Percentiles rank a stretch among this genome's conserved stretches.
These are phyloP conservation scores for Cladophialophora immunda DNA, from an alignment of 2,329 filamentous ascomycete species.

Conservation along the genomic window DNA sequence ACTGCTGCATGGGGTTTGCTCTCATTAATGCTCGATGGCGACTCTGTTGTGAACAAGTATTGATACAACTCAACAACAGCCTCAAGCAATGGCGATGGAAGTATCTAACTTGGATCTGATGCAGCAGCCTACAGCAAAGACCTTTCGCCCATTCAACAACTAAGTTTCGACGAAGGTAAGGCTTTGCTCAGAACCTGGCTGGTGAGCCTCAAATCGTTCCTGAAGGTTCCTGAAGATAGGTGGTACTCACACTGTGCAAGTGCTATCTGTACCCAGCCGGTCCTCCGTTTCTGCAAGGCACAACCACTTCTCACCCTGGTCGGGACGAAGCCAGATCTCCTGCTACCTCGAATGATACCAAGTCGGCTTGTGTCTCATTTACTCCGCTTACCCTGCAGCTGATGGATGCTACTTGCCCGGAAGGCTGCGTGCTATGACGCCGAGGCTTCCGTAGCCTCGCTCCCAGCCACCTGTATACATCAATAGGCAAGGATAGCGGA, in stretches of 20 bases:
- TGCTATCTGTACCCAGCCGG: background rate
- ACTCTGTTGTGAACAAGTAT: background rate
- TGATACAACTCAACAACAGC: background rate
- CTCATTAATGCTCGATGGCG: background rate
- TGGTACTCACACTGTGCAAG: background rate
- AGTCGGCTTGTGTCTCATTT: background rate
- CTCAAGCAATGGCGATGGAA: background rate
- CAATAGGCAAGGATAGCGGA: background rate
- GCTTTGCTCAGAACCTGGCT: background rate
- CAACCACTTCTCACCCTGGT: background rate
- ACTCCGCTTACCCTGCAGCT: conserved; percentile 8
- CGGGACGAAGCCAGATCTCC: background rate
- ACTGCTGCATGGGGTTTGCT: background rate
- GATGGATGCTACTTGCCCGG: conserved; percentile 4
- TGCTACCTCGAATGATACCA: background rate
- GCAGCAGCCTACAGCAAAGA: background rate
- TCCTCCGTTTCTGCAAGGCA: conserved; percentile 20
- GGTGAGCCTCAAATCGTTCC: background rate
- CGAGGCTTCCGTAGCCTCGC: conserved; percentile 13
- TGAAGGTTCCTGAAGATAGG: background rate
- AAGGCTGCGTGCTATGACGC: conserved; percentile 6
- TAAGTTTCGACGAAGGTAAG: background rate
- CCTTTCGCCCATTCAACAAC: background rate
- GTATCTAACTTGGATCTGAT: background rate
- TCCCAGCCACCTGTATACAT: conserved; percentile 17